Evolutionary conservation across 805 yeast genomes (phyloP).

Genomic region (Priceomyces medius): DNA sequence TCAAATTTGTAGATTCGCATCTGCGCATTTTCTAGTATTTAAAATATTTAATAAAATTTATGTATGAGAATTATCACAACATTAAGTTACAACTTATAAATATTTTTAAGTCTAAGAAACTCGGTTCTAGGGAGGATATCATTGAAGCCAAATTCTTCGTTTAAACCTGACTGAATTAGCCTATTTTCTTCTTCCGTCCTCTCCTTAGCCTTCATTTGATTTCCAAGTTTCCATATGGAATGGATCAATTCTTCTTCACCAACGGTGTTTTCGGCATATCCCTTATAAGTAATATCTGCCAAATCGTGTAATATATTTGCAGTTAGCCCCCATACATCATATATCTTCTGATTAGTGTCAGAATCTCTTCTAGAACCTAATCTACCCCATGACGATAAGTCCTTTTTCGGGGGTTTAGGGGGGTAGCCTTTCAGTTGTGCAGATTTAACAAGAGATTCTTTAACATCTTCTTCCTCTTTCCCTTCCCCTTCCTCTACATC

Average conservation of each 20-base stretch:
- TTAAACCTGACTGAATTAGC: slow-evolving; percentile 41
- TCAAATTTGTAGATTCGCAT: no score
- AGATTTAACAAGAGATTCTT: no score
- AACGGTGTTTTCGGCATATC: slow-evolving; percentile 21
- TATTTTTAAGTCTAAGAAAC: slow-evolving; percentile 37
- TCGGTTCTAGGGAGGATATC: slow-evolving; percentile 47
- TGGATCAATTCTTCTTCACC: slow-evolving; percentile 70
- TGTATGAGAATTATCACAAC: background rate
- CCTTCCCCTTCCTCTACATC: slow-evolving; percentile 5
- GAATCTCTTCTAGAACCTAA: slow-evolving; percentile 38
- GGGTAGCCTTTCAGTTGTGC: slow-evolving; percentile 5
- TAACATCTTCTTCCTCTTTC: slow-evolving; percentile 7
- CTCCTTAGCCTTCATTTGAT: slow-evolving; percentile 48
- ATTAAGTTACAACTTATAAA: slow-evolving; percentile 33
- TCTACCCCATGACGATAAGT: slow-evolving; percentile 37
- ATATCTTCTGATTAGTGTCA: slow-evolving; percentile 45
- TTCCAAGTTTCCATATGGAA: slow-evolving; percentile 52
- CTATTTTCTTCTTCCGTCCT: slow-evolving; percentile 55
- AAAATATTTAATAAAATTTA: background rate
- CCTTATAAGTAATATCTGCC: slow-evolving; percentile 50
- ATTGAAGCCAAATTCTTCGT: slow-evolving; percentile 38
- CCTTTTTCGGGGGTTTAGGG: slow-evolving; percentile 7
- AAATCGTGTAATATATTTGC: slow-evolving; percentile 76
- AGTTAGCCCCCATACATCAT: slow-evolving; percentile 82
- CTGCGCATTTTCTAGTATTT: background rate